phyloP scores from a whole-genome alignment of 78 protist genomes.

The Speleostelium caveatum region DNA sequence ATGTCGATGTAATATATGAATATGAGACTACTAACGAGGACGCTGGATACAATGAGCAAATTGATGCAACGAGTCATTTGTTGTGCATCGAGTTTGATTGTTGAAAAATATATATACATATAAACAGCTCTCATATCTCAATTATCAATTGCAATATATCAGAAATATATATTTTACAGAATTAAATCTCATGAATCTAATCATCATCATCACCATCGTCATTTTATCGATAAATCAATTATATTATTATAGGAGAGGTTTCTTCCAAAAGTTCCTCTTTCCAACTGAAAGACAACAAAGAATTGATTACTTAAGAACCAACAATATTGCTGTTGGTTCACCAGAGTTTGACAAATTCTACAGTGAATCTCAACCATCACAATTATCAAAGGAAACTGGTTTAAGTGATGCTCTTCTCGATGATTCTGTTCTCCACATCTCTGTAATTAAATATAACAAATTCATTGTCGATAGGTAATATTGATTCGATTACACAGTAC shows the following conservation, averaged over 20 bases:
- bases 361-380: conserved; percentile 4
- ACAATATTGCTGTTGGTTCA: conserved; percentile 41
- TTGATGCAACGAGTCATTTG: no score
- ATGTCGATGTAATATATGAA: no score
- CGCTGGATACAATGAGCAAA: no score
- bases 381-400: conserved; percentile 35
- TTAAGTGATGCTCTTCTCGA: conserved; percentile 73
- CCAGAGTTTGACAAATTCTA: conserved; percentile 69
- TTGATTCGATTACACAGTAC: background rate
- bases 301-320: conserved; percentile 9
- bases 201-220: no score
- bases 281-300: conserved; percentile 77
- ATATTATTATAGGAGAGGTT: conserved; percentile 42
- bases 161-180: no score
- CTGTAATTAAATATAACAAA: conserved; percentile 76
- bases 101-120: no score
- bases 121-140: no score
- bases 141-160: no score
- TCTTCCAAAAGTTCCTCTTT: conserved; percentile 46
- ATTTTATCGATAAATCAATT: no score
- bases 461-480: conserved; percentile 54
- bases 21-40: no score
- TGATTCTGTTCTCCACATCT: conserved; percentile 71
- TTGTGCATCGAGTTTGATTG: no score
- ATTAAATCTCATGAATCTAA: no score